Conservation (phyloP, 768 basidiomycete species). For the Mycena sanguinolenta region DNA sequence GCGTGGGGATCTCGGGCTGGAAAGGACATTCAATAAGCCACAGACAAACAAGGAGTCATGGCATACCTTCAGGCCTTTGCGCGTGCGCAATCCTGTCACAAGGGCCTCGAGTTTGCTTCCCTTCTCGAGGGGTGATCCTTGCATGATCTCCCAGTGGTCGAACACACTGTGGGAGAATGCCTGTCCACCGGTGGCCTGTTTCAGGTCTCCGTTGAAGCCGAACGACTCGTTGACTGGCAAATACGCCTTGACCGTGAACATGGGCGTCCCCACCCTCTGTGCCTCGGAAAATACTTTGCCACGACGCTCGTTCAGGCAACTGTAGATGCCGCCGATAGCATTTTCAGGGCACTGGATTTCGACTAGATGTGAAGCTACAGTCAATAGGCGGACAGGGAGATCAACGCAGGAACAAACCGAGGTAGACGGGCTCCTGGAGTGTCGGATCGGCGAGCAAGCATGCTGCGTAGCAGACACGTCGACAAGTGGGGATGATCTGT, state of each 20-base stretch:
- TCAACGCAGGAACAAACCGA: conserved; percentile 61
- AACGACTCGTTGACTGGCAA: conserved; percentile 92
- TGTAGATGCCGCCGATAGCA: conserved; percentile 98
- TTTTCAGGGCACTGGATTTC: conserved; percentile 98
- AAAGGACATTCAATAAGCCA: conserved; percentile 25
- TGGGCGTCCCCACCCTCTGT: conserved; percentile 96
- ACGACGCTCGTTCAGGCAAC: conserved; percentile 92
- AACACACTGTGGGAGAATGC: conserved; percentile 98
- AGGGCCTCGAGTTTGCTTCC: conserved; percentile 92
- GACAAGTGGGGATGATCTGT: conserved; percentile 95
- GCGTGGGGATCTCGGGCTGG: conserved; percentile 88
- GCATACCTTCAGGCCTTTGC: conserved; percentile 94
- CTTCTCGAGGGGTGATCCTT: conserved; percentile 86
- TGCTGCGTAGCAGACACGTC: conserved; percentile 96
- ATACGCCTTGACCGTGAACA: conserved; percentile 99
- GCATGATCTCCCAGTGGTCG: conserved; percentile 92
- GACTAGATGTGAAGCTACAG: conserved; percentile 58
- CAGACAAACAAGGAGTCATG: background rate
- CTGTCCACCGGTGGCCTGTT: conserved; percentile 55
- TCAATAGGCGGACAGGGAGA: background rate
- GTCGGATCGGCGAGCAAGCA: conserved; percentile 92
- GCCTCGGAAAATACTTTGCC: conserved; percentile 98
- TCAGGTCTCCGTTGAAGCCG: conserved; percentile 92
- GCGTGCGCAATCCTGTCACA: conserved; percentile 82
- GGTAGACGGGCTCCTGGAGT: conserved; percentile 97